Evolutionary conservation across 2,329 filamentous ascomycete genomes (phyloP), one percentile per base, ranked within the genome.

Genomic region (Byssothecium circinans): DNA sequence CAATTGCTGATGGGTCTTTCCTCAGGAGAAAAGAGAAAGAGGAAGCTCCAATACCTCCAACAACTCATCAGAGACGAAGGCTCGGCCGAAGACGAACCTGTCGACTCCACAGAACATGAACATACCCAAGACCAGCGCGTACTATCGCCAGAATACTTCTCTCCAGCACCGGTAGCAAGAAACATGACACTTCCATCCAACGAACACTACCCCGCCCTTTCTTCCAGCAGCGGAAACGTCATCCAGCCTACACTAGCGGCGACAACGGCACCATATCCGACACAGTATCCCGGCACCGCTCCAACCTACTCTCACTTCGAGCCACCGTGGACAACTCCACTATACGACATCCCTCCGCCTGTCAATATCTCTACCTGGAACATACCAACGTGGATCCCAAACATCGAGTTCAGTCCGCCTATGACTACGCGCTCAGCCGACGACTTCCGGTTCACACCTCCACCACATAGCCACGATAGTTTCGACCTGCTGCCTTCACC

Each of bases 1-100:
- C 4, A n/a, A 18, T n/a, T 20, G n/a, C 56, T 61, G 40, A 60
- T 20, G 10, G 12, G 17, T 8, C 18, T 45, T 14, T 23, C 10
- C 15, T 22, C 39, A 70, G 67, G 67, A 27, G 67, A 70, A 40
- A 70, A 70, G 50, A 64, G 67, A 19, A 70, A 69, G 50, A 56
- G 61, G 25, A 70, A 70, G 56, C 61, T 70, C 1, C 62, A 68
- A 36, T 66, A 66, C 39, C 62, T 70, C 15, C 65, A 69, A 41
- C 60, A 68, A 38, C 56, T 68, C n/a, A 47, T 69, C 15, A 52
- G 55, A 18, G 62, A 68, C 25, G 59, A 52, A 35, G 49, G 51
- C 6, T 44, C 56, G 17, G 47, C 45, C 6, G 58, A 32, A 8
- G 27, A 33, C 5, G 15, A n/a, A 33, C 19, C 8, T 10, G n/a